These are phyloP conservation scores for Spencermartinsiella ligniputridi DNA, from an alignment of 1,139 yeast genomes.

Conservation along the genomic window DNA sequence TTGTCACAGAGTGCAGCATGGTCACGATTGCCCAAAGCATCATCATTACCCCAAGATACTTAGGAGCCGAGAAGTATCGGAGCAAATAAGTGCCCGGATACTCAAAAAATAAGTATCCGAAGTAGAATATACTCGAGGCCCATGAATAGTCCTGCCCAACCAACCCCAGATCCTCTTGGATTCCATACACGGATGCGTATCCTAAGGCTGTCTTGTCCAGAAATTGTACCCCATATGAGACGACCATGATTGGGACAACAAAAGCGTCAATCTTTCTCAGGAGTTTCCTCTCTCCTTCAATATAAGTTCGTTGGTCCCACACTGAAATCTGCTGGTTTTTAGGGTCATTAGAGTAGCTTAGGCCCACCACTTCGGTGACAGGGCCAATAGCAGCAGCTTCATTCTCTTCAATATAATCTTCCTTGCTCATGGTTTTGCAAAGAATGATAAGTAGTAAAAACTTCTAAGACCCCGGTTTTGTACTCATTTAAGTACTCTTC, in stretches of 20 bases:
- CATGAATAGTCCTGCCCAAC: slow-evolving; percentile 39
- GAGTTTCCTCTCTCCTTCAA: slow-evolving; percentile 1
- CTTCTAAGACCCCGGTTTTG: too few species aligned
- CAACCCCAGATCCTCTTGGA: slow-evolving; percentile 37
- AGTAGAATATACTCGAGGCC: slow-evolving; percentile 3
- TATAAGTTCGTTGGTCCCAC: slow-evolving; percentile 1
- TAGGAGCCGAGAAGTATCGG: slow-evolving; percentile 2
- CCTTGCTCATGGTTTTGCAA: not conserved
- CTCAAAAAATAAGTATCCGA: slow-evolving; percentile 3
- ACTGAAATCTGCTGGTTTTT: not conserved
- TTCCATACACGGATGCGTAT: slow-evolving; percentile 59
- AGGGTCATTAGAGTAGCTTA: not conserved
- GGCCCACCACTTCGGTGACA: not conserved
- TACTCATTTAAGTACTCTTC: too few species aligned
- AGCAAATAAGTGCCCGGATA: slow-evolving; percentile 3
- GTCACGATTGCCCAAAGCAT: slow-evolving; percentile 2
- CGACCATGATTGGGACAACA: slow-evolving; percentile 2
- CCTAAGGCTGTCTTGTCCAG: slow-evolving; percentile 61
- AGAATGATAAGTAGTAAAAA: too few species aligned
- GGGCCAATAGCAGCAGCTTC: not conserved
- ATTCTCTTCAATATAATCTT: not conserved
- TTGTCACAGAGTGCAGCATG: slow-evolving; percentile 1
- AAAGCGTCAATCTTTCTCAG: slow-evolving; percentile 1
- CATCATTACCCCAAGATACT: slow-evolving; percentile 4
- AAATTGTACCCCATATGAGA: slow-evolving; percentile 5